Conservation (phyloP, 225 moss, liverwort and hornwort genomes). For the Neckera pumila region DNA sequence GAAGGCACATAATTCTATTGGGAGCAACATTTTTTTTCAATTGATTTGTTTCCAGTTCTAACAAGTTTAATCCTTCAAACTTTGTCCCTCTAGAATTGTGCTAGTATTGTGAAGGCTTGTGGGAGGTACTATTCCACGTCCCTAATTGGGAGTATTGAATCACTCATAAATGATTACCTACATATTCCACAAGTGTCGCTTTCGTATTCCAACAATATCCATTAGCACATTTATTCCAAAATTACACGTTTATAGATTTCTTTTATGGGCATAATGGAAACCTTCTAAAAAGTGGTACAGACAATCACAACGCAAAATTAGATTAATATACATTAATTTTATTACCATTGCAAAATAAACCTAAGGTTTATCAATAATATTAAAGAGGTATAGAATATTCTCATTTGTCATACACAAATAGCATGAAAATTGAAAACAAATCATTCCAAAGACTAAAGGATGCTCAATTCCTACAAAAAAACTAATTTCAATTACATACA, state of each 20-base stretch:
- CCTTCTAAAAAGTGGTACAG: accelerated
- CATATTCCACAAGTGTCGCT: not conserved
- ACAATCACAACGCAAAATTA: not conserved
- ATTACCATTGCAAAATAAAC: not conserved
- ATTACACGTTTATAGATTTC: not conserved
- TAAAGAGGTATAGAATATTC: not conserved
- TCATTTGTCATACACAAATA: not conserved
- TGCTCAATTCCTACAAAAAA: not conserved
- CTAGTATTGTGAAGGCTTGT: no score
- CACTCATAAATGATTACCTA: not conserved
- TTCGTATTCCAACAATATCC: not conserved
- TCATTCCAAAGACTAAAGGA: no score
- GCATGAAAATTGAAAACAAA: accelerated
- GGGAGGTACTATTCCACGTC: no score
- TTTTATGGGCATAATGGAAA: not conserved
- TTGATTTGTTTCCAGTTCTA: not conserved
- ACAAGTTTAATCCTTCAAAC: no score
- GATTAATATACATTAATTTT: not conserved
- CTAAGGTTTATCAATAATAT: no score
- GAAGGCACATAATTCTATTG: not conserved
- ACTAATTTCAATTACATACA: no score
- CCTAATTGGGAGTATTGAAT: not conserved
- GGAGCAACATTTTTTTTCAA: not conserved
- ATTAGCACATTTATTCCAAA: not conserved
- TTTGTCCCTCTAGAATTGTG: no score